A percentile compares a stretch with the other conserved stretches of the same genome.
Conservation (phyloP, 192 early-diverging fungal species). For the Geranomyces variabilis region DNA sequence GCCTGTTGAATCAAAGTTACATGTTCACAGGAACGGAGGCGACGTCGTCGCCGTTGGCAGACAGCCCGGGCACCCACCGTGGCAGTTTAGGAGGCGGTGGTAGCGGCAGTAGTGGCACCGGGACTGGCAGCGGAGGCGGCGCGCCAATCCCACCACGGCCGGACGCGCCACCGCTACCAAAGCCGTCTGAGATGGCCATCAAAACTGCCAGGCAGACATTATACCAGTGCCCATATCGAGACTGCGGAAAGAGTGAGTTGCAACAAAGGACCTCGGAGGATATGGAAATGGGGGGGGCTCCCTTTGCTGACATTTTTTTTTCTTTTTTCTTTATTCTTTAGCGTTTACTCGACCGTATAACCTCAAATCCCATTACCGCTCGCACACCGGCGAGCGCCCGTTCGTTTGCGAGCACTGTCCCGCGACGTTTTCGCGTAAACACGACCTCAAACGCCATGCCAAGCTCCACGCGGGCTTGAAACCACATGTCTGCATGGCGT, state of each 20-base stretch:
- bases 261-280: background rate
- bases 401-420: slow-evolving; percentile 72
- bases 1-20: background rate
- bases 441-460: slow-evolving; percentile 85
- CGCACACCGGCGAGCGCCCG: slow-evolving; percentile 68
- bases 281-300: no score
- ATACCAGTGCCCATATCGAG: slow-evolving; percentile 50
- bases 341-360: slow-evolving; percentile 73
- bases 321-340: background rate
- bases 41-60: no score
- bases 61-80: no score
- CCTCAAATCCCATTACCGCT: slow-evolving; percentile 67
- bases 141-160: slow-evolving; percentile 15
- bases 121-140: background rate
- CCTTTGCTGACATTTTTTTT: no score
- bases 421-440: slow-evolving; percentile 81
- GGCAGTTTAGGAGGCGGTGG: background rate
- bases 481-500: slow-evolving; percentile 44
- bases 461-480: slow-evolving; percentile 45
- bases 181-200: slow-evolving; percentile 29
- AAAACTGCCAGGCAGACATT: slow-evolving; percentile 36
- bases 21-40: background rate
- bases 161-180: slow-evolving; percentile 25
- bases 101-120: background rate
- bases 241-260: slow-evolving; percentile 46